Percentiles rank a stretch among this genome's conserved stretches.
Conservation (phyloP, 2,329 filamentous ascomycete genomes). For the Colletotrichum sp. region DNA sequence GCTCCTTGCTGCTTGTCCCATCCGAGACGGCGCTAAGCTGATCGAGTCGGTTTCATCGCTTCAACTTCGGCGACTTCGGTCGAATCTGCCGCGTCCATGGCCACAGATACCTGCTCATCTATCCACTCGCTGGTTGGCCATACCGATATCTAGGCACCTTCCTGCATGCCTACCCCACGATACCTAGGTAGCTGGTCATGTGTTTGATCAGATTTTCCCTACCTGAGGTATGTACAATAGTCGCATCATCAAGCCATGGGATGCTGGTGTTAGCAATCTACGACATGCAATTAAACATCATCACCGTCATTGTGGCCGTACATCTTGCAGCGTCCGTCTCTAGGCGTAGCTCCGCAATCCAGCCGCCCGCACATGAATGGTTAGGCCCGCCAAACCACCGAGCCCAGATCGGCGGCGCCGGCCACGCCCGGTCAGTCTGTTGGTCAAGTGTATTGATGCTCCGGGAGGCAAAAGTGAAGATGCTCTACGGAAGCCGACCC, state of each 20-base stretch:
- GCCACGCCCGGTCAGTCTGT: background rate
- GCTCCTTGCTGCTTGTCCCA: background rate
- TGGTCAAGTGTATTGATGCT: background rate
- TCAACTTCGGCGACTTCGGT: conserved; percentile 20
- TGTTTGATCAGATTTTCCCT: background rate
- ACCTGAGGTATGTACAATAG: background rate
- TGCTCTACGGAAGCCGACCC: background rate
- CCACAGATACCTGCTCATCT: background rate
- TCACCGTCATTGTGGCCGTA: background rate
- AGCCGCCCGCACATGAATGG: background rate
- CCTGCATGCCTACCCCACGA: background rate
- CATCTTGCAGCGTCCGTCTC: background rate
- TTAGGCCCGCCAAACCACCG: background rate
- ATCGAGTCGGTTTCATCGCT: background rate
- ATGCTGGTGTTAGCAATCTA: background rate
- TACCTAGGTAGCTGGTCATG: background rate
- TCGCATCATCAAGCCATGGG: background rate
- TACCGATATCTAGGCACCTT: background rate
- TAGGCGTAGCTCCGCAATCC: background rate
- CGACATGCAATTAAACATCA: background rate
- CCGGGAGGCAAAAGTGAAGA: background rate
- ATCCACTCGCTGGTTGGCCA: background rate
- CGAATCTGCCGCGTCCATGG: background rate
- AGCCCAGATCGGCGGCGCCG: background rate
- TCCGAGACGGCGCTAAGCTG: background rate